phyloP scores from a whole-genome alignment of 164 flowering plant genomes.

The Kingdonia uniflora region DNA sequence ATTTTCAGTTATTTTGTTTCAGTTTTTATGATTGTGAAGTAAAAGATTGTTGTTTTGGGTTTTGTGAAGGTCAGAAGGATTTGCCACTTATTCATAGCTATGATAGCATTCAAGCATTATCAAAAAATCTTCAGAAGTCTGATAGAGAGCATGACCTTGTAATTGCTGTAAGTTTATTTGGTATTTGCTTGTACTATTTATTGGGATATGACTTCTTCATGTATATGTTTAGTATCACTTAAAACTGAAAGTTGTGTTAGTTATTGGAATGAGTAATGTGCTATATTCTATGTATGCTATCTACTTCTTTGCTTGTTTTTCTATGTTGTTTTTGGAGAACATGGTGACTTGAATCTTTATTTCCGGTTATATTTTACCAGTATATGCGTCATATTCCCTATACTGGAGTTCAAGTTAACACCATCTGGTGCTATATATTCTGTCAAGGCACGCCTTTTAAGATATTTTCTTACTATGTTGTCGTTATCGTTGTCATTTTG shows the following conservation, averaged over 20 bases:
- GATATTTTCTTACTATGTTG: too few species aligned
- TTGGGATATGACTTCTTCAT: not conserved
- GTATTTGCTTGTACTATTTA: not conserved
- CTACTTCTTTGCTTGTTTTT: too few species aligned
- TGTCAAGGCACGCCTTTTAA: too few species aligned
- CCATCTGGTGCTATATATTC: too few species aligned
- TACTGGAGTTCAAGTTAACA: too few species aligned
- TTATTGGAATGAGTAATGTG: not conserved
- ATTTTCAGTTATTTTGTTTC: too few species aligned
- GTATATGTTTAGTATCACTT: not conserved
- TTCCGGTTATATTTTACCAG: too few species aligned
- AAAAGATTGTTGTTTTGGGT: slow-evolving; percentile 13
- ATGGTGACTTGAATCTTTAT: too few species aligned
- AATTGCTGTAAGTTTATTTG: slow-evolving; percentile 68
- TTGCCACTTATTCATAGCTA: slow-evolving; percentile 81
- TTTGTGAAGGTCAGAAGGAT: slow-evolving; percentile 47
- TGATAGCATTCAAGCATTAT: slow-evolving; percentile 58
- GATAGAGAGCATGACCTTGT: slow-evolving; percentile 90
- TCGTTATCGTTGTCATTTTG: too few species aligned
- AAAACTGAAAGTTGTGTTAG: not conserved
- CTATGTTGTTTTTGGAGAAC: too few species aligned
- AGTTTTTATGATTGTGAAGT: not conserved
- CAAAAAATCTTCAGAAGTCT: slow-evolving; percentile 41
- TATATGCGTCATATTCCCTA: too few species aligned
- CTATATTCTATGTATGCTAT: not conserved